A percentile compares a stretch with the other conserved stretches of the same genome.
Evolutionary conservation across 1,284 basidiomycete species (phyloP).

Genomic region (Entoloma clypeatum): DNA sequence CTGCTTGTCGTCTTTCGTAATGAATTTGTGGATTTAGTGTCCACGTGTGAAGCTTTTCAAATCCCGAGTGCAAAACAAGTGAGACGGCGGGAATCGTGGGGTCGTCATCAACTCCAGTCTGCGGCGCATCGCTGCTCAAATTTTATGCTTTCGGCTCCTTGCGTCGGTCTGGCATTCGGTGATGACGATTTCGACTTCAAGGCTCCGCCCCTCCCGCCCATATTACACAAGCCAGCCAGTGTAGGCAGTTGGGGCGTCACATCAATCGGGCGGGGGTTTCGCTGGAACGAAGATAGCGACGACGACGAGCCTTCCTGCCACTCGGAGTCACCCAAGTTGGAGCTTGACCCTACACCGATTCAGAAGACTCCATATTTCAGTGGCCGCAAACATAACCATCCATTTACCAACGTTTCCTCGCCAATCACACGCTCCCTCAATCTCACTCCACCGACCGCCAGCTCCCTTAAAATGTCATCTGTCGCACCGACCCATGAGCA

Average conservation of each 20-base stretch:
- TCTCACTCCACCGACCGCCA: conserved; percentile 19
- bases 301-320: conserved; percentile 24
- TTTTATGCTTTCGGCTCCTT: conserved; percentile 55
- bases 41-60: too few relatives aligned
- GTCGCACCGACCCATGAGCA: conserved; percentile 16
- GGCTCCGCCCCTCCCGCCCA: conserved; percentile 45
- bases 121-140: conserved; percentile 11
- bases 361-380: conserved; percentile 23
- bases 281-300: conserved; percentile 55
- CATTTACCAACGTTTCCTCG: conserved; percentile 29
- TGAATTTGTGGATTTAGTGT: too few relatives aligned
- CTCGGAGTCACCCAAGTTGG: conserved; percentile 17
- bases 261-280: conserved; percentile 75
- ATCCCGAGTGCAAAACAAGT: neutral
- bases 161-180: conserved; percentile 59
- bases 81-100: neutral
- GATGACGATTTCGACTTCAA: conserved; percentile 63
- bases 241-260: conserved; percentile 80
- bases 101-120: too few relatives aligned
- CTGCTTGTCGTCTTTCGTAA: too few relatives aligned
- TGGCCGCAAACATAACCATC: conserved; percentile 34
- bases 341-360: conserved; percentile 15
- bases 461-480: conserved; percentile 23
- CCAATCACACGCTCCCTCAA: conserved; percentile 26
- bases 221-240: conserved; percentile 59